Evolutionary conservation across 176 grass and related monocot genomes (phyloP).

Genomic region (Metroxylon sagu): DNA sequence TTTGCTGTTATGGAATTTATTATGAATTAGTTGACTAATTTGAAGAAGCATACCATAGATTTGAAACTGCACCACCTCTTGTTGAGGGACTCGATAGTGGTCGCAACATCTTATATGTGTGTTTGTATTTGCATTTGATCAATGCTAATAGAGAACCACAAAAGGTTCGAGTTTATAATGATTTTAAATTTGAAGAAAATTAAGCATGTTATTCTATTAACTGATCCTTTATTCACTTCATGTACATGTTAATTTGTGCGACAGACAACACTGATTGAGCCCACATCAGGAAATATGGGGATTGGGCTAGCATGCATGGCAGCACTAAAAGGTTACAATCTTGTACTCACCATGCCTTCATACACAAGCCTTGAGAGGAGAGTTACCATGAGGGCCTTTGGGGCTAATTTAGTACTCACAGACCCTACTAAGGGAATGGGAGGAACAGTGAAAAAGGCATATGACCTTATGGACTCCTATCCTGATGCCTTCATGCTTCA

Average conservation of each 20-base stretch:
- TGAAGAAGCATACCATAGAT: no score
- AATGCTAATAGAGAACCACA: no score
- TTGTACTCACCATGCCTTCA: conserved; percentile 85
- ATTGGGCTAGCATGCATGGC: conserved; percentile 68
- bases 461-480: conserved; percentile 62
- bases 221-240: no score
- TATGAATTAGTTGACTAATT: no score
- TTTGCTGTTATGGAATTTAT: no score
- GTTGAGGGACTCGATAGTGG: no score
- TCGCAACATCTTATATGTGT: no score
- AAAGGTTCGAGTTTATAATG: no score
- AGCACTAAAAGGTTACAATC: conserved; percentile 72
- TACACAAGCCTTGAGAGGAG: conserved; percentile 94
- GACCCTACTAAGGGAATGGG: conserved; percentile 89
- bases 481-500: conserved; percentile 77
- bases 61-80: no score
- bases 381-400: conserved; percentile 72
- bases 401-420: conserved; percentile 60
- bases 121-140: no score
- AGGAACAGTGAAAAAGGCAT: conserved; percentile 80
- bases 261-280: conserved; percentile 87
- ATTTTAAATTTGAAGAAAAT: no score
- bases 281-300: conserved; percentile 88
- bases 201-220: no score
- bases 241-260: neutral